Percentiles rank a stretch among this genome's conserved stretches.
These are phyloP conservation scores for Penicillium alfredii DNA, from an alignment of 495 filamentous ascomycete genomes.

Conservation along the genomic window DNA sequence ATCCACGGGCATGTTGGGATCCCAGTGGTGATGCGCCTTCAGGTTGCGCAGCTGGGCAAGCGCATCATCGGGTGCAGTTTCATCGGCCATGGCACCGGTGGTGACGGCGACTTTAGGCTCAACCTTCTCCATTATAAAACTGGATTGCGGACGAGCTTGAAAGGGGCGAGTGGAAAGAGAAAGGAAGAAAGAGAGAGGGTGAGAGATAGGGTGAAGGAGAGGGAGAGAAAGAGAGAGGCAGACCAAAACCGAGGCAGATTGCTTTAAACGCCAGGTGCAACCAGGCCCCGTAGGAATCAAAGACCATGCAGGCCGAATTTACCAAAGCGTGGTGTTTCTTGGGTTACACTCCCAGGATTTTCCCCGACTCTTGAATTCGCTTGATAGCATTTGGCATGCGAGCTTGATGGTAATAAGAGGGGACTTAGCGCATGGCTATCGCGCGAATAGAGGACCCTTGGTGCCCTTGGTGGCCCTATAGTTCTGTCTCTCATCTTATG, in stretches of 20 bases:
- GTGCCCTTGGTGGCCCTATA: too few species aligned
- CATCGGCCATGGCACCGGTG: slow-evolving; percentile 27
- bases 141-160: slow-evolving; percentile 4
- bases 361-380: background rate
- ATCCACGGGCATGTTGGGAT: slow-evolving; percentile 62
- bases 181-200: slow-evolving; percentile 1
- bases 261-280: too few species aligned
- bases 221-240: background rate
- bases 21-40: slow-evolving; percentile 58
- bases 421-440: too few species aligned
- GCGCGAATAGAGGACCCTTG: too few species aligned
- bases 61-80: slow-evolving; percentile 38
- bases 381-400: too few species aligned
- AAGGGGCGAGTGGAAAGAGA: slow-evolving; percentile 41
- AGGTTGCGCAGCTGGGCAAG: slow-evolving; percentile 37
- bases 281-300: too few species aligned
- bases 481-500: too few species aligned
- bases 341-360: slow-evolving; percentile 10
- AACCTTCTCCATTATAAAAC: slow-evolving; percentile 26
- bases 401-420: too few species aligned
- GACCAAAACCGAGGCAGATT: background rate
- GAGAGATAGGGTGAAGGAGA: background rate
- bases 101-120: slow-evolving; percentile 22
- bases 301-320: too few species aligned
- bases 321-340: slow-evolving; percentile 11